Conservation (phyloP, 169 alveolate species). For the Plasmodium ovale region DNA sequence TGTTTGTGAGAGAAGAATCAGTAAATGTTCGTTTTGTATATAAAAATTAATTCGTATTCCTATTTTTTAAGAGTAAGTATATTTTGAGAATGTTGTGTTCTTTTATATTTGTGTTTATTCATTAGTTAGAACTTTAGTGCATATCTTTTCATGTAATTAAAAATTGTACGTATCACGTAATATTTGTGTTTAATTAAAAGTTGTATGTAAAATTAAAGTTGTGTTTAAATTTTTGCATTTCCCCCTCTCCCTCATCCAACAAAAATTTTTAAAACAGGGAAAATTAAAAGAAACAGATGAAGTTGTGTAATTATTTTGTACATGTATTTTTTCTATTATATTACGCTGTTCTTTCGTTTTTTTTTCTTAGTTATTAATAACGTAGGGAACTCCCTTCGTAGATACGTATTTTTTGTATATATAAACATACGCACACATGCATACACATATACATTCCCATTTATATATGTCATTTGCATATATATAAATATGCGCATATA, state of each 20-base stretch:
- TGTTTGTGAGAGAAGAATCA: conserved; percentile 17
- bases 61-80: no score
- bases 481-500: background rate
- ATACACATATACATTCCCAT: background rate
- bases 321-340: background rate
- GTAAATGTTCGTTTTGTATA: no score
- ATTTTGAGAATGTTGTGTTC: conserved; percentile 7
- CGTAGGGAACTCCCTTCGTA: no score
- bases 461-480: background rate
- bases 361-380: no score
- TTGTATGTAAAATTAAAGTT: background rate
- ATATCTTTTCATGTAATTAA: conserved; percentile 8
- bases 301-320: no score
- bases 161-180: conserved; percentile 13
- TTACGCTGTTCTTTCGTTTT: no score
- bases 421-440: conserved; percentile 1
- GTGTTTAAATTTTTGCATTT: conserved; percentile 11
- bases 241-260: background rate
- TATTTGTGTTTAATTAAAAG: conserved; percentile 19
- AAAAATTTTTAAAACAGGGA: conserved; percentile 2
- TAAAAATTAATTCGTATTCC: no score
- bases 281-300: background rate
- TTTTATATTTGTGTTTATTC: background rate
- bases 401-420: background rate
- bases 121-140: conserved; percentile 4